These are phyloP conservation scores for Vaccinium macrocarpon DNA, from an alignment of 148 eudicot genomes.

Conservation along the genomic window DNA sequence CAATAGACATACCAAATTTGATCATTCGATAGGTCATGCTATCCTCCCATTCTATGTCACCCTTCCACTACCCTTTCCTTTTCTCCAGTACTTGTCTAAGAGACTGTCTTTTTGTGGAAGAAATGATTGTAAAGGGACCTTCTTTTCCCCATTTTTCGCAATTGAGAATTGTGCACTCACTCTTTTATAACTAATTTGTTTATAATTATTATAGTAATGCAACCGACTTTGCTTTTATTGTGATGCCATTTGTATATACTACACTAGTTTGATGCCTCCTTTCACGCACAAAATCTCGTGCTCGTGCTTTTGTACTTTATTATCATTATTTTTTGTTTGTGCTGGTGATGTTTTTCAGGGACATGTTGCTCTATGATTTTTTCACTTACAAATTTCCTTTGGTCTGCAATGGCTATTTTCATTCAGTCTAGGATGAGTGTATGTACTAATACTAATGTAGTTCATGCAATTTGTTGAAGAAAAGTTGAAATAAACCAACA, in stretches of 20 bases:
- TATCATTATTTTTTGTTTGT: too few species aligned
- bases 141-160: neutral
- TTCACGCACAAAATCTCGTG: too few species aligned
- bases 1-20: neutral
- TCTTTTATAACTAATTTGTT: neutral
- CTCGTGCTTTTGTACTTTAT: too few species aligned
- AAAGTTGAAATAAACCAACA: too few species aligned
- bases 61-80: slow-evolving; percentile 6
- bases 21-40: neutral
- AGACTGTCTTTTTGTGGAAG: neutral
- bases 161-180: neutral
- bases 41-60: slow-evolving; percentile 10
- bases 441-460: too few species aligned
- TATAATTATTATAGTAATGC: neutral
- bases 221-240: neutral
- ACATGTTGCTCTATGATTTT: too few species aligned
- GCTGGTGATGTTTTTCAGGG: too few species aligned
- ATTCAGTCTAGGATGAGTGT: too few species aligned
- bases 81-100: neutral
- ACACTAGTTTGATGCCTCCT: too few species aligned
- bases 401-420: too few species aligned
- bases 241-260: neutral
- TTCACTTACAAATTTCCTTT: too few species aligned
- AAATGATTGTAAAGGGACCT: neutral
- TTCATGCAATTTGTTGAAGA: too few species aligned